Conservation (phyloP, 2,329 filamentous ascomycete genomes). For the Penicillium sp. region DNA sequence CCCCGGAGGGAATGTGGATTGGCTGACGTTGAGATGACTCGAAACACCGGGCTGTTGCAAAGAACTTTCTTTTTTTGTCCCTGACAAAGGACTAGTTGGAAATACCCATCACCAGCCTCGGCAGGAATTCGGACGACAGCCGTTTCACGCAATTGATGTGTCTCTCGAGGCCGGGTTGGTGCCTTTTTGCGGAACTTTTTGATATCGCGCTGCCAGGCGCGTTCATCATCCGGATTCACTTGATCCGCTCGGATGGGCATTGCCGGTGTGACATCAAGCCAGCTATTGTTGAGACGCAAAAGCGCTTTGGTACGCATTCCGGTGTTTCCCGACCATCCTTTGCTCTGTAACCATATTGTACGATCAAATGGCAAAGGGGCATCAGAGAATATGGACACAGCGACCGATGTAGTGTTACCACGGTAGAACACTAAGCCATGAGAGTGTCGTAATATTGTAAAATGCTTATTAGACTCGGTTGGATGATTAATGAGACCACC, state of each 20-base stretch:
- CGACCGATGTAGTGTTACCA: conserved; percentile 62
- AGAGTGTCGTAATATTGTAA: conserved; percentile 66
- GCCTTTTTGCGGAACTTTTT: conserved; percentile 61
- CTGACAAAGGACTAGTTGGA: conserved; percentile 63
- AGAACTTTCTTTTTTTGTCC: conserved; percentile 57
- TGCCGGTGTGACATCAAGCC: conserved; percentile 67
- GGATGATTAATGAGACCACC: conserved; percentile 64
- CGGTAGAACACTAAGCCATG: conserved; percentile 64
- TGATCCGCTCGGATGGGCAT: conserved; percentile 48
- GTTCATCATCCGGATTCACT: conserved; percentile 57
- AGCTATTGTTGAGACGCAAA: conserved; percentile 57
- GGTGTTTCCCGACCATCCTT: conserved; percentile 65
- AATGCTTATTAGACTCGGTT: conserved; percentile 63
- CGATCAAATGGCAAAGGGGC: conserved; percentile 56
- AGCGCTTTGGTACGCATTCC: conserved; percentile 66
- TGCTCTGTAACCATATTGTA: conserved; percentile 66
- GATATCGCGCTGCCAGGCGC: conserved; percentile 67
- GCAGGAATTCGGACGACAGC: conserved; percentile 64
- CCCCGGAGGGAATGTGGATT: conserved; percentile 62
- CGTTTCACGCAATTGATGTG: conserved; percentile 60
- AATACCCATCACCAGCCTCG: conserved; percentile 64
- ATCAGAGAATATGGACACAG: conserved; percentile 64
- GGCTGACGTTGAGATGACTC: conserved; percentile 64
- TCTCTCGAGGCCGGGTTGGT: conserved; percentile 43
- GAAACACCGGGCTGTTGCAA: conserved; percentile 66